Evolutionary conservation across 2,329 filamentous ascomycete genomes (phyloP).

Genomic region (Trichoderma aggressivum): DNA sequence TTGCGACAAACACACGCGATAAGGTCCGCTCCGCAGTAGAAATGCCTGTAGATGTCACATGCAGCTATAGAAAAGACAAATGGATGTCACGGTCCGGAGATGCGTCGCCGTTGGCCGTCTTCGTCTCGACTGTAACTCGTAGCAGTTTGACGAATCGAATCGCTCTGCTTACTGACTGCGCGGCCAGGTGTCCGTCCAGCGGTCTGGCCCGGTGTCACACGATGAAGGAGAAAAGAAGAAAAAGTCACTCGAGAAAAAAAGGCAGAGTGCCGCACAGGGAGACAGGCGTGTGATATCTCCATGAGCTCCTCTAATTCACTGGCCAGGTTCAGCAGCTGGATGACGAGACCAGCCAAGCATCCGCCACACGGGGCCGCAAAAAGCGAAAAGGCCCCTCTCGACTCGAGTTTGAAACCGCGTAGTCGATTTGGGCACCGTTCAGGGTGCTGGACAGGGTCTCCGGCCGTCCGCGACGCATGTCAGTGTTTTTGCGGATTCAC

Average conservation of each 20-base stretch:
- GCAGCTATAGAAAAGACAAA: background rate
- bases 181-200: background rate
- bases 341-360: background rate
- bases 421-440: constrained; percentile 2
- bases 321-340: background rate
- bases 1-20: background rate
- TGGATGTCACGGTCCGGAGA: background rate
- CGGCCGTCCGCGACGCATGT: background rate
- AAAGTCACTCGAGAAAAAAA: background rate
- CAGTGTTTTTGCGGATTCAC: background rate
- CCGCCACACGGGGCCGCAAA: constrained; percentile 6
- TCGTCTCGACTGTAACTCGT: background rate
- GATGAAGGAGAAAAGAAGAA: background rate
- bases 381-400: background rate
- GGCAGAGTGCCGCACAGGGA: constrained; percentile 14
- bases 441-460: constrained; percentile 11
- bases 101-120: constrained; percentile 2
- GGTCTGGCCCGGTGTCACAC: background rate
- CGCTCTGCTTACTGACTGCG: background rate
- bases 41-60: background rate
- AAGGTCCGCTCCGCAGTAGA: background rate
- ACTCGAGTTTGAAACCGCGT: constrained; percentile 16
- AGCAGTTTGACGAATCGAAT: constrained; percentile 7
- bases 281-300: constrained; percentile 4
- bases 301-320: constrained; percentile 16